Base-by-base conservation (phyloP, 192 early-diverging fungal species). In the Coemansia sp. region DNA sequence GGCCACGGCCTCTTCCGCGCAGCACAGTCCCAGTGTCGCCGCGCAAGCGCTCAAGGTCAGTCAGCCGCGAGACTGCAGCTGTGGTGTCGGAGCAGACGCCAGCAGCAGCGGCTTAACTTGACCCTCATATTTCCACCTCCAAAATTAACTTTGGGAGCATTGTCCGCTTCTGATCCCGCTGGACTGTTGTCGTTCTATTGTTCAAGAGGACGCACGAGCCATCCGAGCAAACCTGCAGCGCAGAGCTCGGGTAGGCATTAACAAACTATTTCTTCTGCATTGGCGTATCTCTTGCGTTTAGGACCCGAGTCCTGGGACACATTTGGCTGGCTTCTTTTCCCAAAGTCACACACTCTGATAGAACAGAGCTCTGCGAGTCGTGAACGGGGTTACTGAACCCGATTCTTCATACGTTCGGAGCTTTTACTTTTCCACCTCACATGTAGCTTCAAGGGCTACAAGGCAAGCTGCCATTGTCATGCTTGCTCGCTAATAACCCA, bases 1-100 rank as follows among this genome's bases (percentile, higher is more conserved):
- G 32, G 1, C 32, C 32, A 35, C 32, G 32, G 32, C 32, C 48
- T 1, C 41, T 45, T 45, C 41, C 41, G 41, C 41, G 41, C 0
- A n/a, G 14, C 3, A 50, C 65, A 2, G 64, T 80, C 4, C 56
- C 60, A 19, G 60, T 74, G 32, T 74, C 72, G 64, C 77, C 77
- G 19, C 72, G 77, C 48, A 80, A 80, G 68, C 77, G 77, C 66
- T 73, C 77, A 59, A 72, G 77, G 17, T 80, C 77, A 10, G 41
- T 62, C 23, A 65, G 61, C 14, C 65, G 52, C 25, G 62, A 48
- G 52, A 68, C 66, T 27, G 60, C 60, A 22, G 75, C 70, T 32
- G 70, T 66, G 3, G 72, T 73, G 47, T 71, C 76, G 19, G 59
- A 60, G 47, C 59, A 60, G 45, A 29, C 59, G 21, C 27, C 59